Conservation (phyloP, 2,329 filamentous ascomycete species). For the Pseudocercospora cruenta region DNA sequence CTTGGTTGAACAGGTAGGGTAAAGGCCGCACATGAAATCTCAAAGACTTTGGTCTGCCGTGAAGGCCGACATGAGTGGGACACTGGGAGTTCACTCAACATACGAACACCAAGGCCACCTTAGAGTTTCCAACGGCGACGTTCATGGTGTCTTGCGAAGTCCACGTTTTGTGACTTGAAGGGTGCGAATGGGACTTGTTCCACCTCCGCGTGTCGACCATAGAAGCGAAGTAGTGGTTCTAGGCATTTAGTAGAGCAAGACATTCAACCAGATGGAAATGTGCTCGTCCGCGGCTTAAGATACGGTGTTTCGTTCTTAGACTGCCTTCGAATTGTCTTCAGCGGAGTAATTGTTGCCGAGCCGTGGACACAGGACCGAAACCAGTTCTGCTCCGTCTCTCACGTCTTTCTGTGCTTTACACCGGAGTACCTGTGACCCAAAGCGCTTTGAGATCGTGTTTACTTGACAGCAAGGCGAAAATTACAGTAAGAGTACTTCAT, state of each 20-base stretch:
- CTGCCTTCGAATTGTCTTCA: not conserved
- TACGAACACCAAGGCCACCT: not conserved
- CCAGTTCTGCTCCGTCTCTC: no score
- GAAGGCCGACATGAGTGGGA: not conserved
- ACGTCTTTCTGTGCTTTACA: not conserved
- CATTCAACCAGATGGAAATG: not conserved
- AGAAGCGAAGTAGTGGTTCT: not conserved
- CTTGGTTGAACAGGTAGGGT: not conserved
- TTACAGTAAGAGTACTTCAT: not conserved
- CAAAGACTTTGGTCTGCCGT: not conserved
- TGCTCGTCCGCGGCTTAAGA: not conserved
- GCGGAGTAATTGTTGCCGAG: not conserved
- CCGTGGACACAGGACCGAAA: not conserved
- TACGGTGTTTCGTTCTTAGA: not conserved
- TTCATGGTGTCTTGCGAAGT: no score
- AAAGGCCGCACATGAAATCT: not conserved
- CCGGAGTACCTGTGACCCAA: not conserved
- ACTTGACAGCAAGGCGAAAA: not conserved
- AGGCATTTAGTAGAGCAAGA: not conserved
- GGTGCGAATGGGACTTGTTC: not conserved
- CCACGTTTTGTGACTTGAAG: not conserved
- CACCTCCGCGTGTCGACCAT: not conserved
- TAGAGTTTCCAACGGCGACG: no score
- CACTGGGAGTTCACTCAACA: not conserved
- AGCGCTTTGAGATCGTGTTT: not conserved